Evolutionary conservation across 495 filamentous ascomycete genomes (phyloP).

Genomic region (Rhypophila decipiens): DNA sequence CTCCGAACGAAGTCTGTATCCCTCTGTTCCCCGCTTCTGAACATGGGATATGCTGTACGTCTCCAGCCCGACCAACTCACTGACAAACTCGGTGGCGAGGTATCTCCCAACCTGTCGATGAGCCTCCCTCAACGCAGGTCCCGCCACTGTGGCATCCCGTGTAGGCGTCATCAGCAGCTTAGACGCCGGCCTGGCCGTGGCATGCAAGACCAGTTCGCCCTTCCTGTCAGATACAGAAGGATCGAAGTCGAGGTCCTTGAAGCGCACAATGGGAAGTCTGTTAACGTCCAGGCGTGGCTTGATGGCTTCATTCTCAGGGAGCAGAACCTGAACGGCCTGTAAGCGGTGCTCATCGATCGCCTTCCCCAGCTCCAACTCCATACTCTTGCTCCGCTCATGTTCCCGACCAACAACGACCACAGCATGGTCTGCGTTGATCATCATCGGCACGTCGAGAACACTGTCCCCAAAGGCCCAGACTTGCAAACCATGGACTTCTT

Average conservation of each 20-base stretch:
- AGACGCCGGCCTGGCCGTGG: constrained; percentile 38
- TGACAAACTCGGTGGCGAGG: constrained; percentile 45
- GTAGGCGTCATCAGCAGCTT: constrained; percentile 55
- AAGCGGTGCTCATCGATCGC: constrained; percentile 41
- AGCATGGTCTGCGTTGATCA: constrained; percentile 47
- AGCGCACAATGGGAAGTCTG: constrained; percentile 38
- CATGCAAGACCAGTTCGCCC: constrained; percentile 35
- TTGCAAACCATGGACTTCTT: constrained; percentile 25
- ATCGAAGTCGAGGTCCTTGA: constrained; percentile 32
- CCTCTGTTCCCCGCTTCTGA: constrained; percentile 40
- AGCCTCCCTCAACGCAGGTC: constrained; percentile 43
- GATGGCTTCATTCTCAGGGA: constrained; percentile 31
- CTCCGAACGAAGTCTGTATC: constrained; percentile 50
- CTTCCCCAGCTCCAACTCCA: constrained; percentile 43
- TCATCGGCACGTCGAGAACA: constrained; percentile 54
- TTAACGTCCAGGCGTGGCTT: constrained; percentile 36
- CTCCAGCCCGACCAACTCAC: constrained; percentile 49
- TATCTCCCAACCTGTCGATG: constrained; percentile 50
- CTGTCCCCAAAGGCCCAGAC: constrained; percentile 62
- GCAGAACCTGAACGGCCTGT: constrained; percentile 39
- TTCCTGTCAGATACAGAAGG: no score
- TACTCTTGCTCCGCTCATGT: constrained; percentile 45
- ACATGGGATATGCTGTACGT: constrained; percentile 47
- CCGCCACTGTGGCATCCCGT: constrained; percentile 42
- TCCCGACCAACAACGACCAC: constrained; percentile 53